A percentile compares a stretch with the other conserved stretches of the same genome.
These are phyloP conservation scores for Neostapfia colusana DNA, from an alignment of 176 grass and related monocot species.

Conservation along the genomic window DNA sequence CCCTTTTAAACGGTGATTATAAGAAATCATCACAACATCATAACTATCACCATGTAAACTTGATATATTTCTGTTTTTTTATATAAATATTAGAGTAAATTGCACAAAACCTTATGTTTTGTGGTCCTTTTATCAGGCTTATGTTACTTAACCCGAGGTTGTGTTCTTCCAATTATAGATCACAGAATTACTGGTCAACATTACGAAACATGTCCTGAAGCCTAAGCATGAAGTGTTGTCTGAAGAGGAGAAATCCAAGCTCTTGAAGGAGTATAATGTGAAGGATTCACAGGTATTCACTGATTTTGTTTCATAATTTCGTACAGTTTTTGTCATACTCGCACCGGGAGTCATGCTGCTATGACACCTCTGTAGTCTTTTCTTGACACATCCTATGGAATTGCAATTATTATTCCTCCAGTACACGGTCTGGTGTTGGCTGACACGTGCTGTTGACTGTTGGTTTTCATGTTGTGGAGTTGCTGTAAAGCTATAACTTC, in stretches of 20 bases:
- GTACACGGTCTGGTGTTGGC: background rate
- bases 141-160: background rate
- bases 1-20: too few species aligned
- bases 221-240: conserved; percentile 72
- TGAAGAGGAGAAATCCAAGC: conserved; percentile 64
- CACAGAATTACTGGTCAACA: conserved; percentile 81
- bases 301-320: conserved; percentile 8
- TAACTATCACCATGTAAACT: background rate
- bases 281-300: conserved; percentile 72
- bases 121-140: too few species aligned
- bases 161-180: conserved; percentile 52
- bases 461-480: conserved; percentile 7
- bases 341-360: background rate
- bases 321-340: background rate
- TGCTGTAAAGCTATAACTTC: conserved; percentile 20
- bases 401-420: conserved; percentile 8
- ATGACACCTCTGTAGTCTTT: background rate
- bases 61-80: conserved; percentile 23
- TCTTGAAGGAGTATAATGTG: conserved; percentile 61
- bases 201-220: conserved; percentile 81
- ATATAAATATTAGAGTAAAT: conserved; percentile 6
- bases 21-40: background rate
- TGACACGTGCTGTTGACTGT: background rate
- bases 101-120: too few species aligned
- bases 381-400: background rate